Percentiles rank a stretch among this genome's conserved stretches.
These are phyloP conservation scores for Paecilomyces fulvus DNA, from an alignment of 2,329 filamentous ascomycete species.

Conservation along the genomic window DNA sequence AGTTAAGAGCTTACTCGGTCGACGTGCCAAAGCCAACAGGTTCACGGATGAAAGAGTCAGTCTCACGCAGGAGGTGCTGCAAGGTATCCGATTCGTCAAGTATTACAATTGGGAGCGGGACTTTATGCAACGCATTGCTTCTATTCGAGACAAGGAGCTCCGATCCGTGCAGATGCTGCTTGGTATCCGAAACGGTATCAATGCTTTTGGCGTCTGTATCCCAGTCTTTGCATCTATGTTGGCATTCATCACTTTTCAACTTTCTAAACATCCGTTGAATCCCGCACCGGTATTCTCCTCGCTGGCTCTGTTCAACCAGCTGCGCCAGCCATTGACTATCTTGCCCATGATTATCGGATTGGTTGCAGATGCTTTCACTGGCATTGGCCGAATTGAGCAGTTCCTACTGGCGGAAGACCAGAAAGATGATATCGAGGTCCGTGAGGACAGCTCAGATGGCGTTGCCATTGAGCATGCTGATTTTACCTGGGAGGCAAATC, in stretches of 20 bases:
- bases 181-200: conserved; percentile 72
- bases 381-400: conserved; percentile 71
- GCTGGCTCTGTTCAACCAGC: conserved; percentile 78
- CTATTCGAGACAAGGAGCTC: conserved; percentile 68
- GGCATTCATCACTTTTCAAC: conserved; percentile 68
- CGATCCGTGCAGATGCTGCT: conserved; percentile 69
- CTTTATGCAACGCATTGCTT: conserved; percentile 65
- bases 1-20: conserved; percentile 66
- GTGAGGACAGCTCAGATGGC: conserved; percentile 41
- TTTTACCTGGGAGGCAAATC: conserved; percentile 70
- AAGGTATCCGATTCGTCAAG: conserved; percentile 86
- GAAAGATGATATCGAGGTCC: conserved; percentile 57
- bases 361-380: conserved; percentile 76
- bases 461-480: conserved; percentile 62
- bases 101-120: conserved; percentile 89
- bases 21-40: conserved; percentile 74
- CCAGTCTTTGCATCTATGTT: conserved; percentile 91
- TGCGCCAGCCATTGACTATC: conserved; percentile 78
- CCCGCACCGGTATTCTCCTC: conserved; percentile 81
- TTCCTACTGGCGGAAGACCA: conserved; percentile 77
- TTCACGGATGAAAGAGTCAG: conserved; percentile 84
- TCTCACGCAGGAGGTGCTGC: conserved; percentile 80
- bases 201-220: conserved; percentile 69
- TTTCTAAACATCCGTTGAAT: conserved; percentile 54
- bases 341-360: conserved; percentile 80